Percentiles rank a stretch among this genome's conserved stretches.
Conservation (phyloP, 2,329 filamentous ascomycete species). For the Hypoxylon sp. region DNA sequence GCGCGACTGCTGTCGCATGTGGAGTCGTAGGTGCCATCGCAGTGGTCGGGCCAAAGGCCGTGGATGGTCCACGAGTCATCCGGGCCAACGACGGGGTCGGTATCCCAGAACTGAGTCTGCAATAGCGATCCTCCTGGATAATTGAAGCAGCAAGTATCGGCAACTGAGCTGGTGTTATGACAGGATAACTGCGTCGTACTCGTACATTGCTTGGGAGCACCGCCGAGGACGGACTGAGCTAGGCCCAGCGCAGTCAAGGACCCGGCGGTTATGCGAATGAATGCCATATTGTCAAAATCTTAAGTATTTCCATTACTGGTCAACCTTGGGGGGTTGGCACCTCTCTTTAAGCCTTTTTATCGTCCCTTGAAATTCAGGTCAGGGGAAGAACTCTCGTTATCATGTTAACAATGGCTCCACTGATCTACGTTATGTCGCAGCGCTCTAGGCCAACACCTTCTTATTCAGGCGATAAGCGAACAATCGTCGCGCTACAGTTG, state of each 20-base stretch:
- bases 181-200: slow-evolving; percentile 44
- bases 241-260: slow-evolving; percentile 28
- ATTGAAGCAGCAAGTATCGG: slow-evolving; percentile 81
- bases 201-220: slow-evolving; percentile 29
- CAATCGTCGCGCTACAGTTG: slow-evolving; percentile 16
- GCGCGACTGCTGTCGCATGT: slow-evolving; percentile 74
- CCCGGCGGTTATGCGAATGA: slow-evolving; percentile 25
- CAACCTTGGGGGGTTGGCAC: background rate
- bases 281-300: slow-evolving; percentile 25
- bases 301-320: slow-evolving; percentile 4
- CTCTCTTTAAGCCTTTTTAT: slow-evolving; percentile 25
- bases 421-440: slow-evolving; percentile 28
- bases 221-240: slow-evolving; percentile 30
- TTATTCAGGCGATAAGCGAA: slow-evolving; percentile 33
- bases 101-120: slow-evolving; percentile 85
- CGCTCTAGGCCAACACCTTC: slow-evolving; percentile 32
- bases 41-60: slow-evolving; percentile 77
- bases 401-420: slow-evolving; percentile 28
- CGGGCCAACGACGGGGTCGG: slow-evolving; percentile 74
- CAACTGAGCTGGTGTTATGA: slow-evolving; percentile 42
- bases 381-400: slow-evolving; percentile 28
- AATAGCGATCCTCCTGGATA: slow-evolving; percentile 79
- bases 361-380: slow-evolving; percentile 16
- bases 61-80: slow-evolving; percentile 81
- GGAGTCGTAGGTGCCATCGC: slow-evolving; percentile 77